These are phyloP conservation scores for Colletotrichum falcatum DNA, from an alignment of 2,329 filamentous ascomycete genomes.

Conservation along the genomic window DNA sequence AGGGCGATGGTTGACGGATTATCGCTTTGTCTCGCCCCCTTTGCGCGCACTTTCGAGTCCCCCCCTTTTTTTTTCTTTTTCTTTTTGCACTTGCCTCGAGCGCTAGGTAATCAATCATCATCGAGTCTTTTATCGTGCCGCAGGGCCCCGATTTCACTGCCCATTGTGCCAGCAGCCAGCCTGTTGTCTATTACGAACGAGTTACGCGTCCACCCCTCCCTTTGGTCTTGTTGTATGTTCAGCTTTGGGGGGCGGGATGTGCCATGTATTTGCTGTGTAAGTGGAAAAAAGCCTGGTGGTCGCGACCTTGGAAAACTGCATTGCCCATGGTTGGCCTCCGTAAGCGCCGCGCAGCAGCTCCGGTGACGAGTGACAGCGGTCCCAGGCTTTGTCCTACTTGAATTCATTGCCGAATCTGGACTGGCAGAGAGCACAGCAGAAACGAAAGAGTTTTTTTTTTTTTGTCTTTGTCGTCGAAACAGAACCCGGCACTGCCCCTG, in stretches of 20 bases:
- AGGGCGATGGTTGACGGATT: conserved; percentile 36
- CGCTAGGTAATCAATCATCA: too few relatives aligned
- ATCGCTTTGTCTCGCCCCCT: conserved; percentile 18
- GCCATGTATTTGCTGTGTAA: conserved; percentile 15
- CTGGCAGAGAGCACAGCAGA: conserved; percentile 1
- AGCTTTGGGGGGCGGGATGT: conserved; percentile 27
- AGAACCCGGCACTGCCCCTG: conserved; percentile 24
- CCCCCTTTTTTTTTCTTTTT: background rate
- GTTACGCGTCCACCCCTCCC: conserved; percentile 15
- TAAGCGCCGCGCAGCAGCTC: conserved; percentile 31
- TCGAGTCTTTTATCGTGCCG: background rate
- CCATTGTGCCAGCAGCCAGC: conserved; percentile 23
- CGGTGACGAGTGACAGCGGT: background rate
- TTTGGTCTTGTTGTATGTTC: conserved; percentile 11
- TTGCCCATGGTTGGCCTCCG: conserved; percentile 32
- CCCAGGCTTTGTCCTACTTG: background rate
- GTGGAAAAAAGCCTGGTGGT: conserved; percentile 9
- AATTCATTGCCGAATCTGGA: conserved; percentile 1
- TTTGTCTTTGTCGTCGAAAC: conserved; percentile 3
- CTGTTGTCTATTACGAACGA: conserved; percentile 24
- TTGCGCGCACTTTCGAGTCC: background rate
- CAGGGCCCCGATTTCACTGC: background rate
- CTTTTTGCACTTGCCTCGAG: background rate
- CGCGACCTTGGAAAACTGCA: conserved; percentile 6
- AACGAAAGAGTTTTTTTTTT: background rate